Evolutionary conservation across 768 basidiomycete species (phyloP).

Genomic region (Tulasnella calospora): DNA sequence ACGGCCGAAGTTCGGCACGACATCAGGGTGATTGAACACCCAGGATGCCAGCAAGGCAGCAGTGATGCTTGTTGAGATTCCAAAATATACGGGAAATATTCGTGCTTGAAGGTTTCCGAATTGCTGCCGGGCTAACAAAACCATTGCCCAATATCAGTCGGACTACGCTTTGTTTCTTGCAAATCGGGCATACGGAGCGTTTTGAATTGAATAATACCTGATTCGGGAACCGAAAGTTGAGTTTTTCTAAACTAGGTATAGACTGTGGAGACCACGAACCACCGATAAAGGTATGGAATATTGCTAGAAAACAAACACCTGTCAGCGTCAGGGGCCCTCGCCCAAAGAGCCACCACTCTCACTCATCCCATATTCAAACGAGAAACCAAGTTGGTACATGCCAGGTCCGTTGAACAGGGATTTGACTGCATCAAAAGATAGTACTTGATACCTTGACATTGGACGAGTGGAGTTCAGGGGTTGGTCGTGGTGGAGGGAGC

Average conservation of each 20-base stretch:
- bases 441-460: background rate
- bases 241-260: too few species aligned
- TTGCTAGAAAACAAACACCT: background rate
- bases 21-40: conserved; percentile 55
- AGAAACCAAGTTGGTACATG: conserved; percentile 12
- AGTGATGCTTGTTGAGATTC: conserved; percentile 52
- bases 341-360: background rate
- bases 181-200: conserved; percentile 48
- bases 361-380: conserved; percentile 20
- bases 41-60: conserved; percentile 53
- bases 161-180: background rate
- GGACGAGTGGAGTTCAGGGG: background rate
- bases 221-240: background rate
- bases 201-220: conserved; percentile 59
- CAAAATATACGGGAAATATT: conserved; percentile 71
- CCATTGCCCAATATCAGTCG: background rate
- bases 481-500: background rate
- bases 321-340: background rate
- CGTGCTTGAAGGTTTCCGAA: conserved; percentile 71
- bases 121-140: conserved; percentile 54
- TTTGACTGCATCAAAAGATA: background rate
- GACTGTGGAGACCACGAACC: background rate
- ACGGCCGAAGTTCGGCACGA: conserved; percentile 45
- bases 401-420: background rate
- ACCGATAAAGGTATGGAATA: conserved; percentile 16